Evolutionary conservation across 225 moss, liverwort and hornwort species (phyloP).

Genomic region (Neckera pumila): DNA sequence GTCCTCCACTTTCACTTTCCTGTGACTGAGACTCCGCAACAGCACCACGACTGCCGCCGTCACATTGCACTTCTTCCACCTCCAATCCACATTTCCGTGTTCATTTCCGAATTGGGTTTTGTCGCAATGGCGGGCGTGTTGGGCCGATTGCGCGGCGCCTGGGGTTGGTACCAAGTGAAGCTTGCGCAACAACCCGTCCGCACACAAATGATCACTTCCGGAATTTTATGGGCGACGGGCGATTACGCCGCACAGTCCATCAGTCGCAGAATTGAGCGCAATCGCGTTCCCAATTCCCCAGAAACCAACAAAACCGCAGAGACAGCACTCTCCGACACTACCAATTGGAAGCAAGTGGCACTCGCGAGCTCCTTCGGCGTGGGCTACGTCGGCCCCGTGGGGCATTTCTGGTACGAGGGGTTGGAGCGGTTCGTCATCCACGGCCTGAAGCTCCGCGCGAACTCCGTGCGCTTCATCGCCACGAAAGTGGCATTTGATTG

Average conservation of each 20-base stretch:
- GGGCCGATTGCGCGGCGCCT: slow-evolving; percentile 40
- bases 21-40: not conserved
- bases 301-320: not conserved
- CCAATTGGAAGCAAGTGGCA: slow-evolving; percentile 44
- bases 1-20: not conserved
- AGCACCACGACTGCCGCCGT: not conserved
- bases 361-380: slow-evolving; percentile 74
- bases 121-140: slow-evolving; percentile 27
- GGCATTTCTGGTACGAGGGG: slow-evolving; percentile 81
- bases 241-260: slow-evolving; percentile 67
- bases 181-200: slow-evolving; percentile 54
- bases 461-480: slow-evolving; percentile 47
- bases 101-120: not conserved
- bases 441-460: slow-evolving; percentile 45
- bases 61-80: not conserved
- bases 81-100: not conserved
- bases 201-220: slow-evolving; percentile 80
- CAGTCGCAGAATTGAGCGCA: slow-evolving; percentile 7
- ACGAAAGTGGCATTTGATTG: slow-evolving; percentile 61
- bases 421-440: slow-evolving; percentile 56
- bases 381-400: slow-evolving; percentile 79
- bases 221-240: slow-evolving; percentile 73
- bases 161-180: slow-evolving; percentile 81
- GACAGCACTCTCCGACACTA: not conserved
- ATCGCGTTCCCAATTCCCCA: not conserved